Evolutionary conservation across 768 basidiomycete species (phyloP).

Genomic region (Termitomyces sp.): DNA sequence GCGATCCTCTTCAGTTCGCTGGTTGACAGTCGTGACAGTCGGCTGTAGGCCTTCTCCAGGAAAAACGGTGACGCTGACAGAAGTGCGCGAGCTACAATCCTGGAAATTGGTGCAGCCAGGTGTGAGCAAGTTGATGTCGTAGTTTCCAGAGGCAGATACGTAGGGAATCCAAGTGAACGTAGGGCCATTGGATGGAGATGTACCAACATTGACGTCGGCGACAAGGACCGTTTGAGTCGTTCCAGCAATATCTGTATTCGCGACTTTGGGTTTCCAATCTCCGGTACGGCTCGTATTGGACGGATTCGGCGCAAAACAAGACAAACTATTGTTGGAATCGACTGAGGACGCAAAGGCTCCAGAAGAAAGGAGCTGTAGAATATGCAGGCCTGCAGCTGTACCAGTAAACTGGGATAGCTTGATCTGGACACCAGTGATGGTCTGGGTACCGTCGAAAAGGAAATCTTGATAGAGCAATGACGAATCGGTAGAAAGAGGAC

Average conservation of each 20-base stretch:
- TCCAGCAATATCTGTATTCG: conserved; percentile 72
- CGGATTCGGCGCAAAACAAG: conserved; percentile 75
- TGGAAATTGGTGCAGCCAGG: conserved; percentile 83
- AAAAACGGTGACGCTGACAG: conserved; percentile 79
- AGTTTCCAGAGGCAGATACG: conserved; percentile 85
- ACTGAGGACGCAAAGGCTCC: conserved; percentile 87
- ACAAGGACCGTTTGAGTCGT: conserved; percentile 76
- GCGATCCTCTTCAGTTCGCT: conserved; percentile 66
- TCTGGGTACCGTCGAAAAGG: conserved; percentile 58
- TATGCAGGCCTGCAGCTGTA: conserved; percentile 74
- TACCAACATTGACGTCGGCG: conserved; percentile 62
- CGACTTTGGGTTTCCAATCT: conserved; percentile 61
- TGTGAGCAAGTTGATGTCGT: conserved; percentile 79
- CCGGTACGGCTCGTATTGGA: conserved; percentile 71
- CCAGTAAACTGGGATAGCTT: conserved; percentile 77
- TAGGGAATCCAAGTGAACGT: conserved; percentile 89
- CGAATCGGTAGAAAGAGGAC: conserved; percentile 78
- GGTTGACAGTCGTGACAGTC: conserved; percentile 66
- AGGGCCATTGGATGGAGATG: conserved; percentile 58
- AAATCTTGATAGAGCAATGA: conserved; percentile 91
- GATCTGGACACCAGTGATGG: conserved; percentile 89
- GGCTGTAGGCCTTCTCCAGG: conserved; percentile 67
- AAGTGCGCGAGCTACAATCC: conserved; percentile 78
- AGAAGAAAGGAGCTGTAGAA: conserved; percentile 89
- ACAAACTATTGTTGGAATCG: conserved; percentile 50